A percentile compares a stretch with the other conserved stretches of the same genome.
Conservation (phyloP, 192 early-diverging fungal genomes). For the Coemansia sp. region DNA sequence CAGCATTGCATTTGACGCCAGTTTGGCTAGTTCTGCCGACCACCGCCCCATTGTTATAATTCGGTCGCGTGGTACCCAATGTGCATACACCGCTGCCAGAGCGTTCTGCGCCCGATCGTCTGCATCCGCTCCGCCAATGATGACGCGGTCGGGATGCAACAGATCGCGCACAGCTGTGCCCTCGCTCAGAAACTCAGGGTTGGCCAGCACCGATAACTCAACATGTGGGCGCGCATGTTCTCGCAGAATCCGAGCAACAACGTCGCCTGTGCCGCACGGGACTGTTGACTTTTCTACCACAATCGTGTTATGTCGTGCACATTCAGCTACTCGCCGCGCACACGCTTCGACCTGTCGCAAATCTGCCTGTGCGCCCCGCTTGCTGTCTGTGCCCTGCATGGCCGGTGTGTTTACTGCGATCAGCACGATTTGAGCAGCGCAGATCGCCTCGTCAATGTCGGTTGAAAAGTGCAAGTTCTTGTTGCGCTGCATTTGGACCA, state of each 20-base stretch:
- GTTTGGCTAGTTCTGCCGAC: conserved; percentile 94
- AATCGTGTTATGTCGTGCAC: conserved; percentile 78
- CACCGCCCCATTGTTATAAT: conserved; percentile 91
- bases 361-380: conserved; percentile 78
- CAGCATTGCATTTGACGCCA: conserved; percentile 89
- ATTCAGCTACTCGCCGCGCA: conserved; percentile 77
- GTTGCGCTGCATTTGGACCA: conserved; percentile 54
- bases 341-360: conserved; percentile 73
- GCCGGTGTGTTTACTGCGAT: conserved; percentile 94
- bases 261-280: conserved; percentile 85
- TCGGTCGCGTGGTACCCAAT: conserved; percentile 81
- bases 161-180: conserved; percentile 86
- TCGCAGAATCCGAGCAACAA: conserved; percentile 81
- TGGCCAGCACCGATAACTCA: conserved; percentile 83
- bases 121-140: conserved; percentile 79
- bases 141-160: conserved; percentile 81
- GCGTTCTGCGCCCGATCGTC: conserved; percentile 75
- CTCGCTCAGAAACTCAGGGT: conserved; percentile 96
- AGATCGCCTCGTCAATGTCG: conserved; percentile 75
- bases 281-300: conserved; percentile 95
- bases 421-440: conserved; percentile 83
- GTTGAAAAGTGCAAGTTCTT: conserved; percentile 88
- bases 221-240: conserved; percentile 63
- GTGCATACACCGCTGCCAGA: conserved; percentile 74
- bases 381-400: conserved; percentile 61